phyloP scores from a whole-genome alignment of 352 stramenopile species.

The Phytophthora litchii region DNA sequence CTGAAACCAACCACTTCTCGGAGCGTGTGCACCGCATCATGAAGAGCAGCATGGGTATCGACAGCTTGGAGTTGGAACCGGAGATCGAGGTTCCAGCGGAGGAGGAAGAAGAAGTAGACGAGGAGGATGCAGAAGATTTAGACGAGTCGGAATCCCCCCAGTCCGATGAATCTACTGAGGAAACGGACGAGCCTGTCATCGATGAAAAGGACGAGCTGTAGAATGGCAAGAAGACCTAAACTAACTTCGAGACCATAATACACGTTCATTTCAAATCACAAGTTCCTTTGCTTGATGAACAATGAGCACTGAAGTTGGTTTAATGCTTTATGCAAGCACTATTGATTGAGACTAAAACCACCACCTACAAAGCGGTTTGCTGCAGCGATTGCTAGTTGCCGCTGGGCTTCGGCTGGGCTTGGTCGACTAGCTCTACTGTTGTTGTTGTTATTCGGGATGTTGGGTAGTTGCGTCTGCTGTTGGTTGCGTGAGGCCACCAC shows the following conservation, averaged over 20 bases:
- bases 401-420: slow-evolving; percentile 75
- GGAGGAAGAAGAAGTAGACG: slow-evolving; percentile 49
- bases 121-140: slow-evolving; percentile 36
- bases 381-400: slow-evolving; percentile 82
- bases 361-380: slow-evolving; percentile 93
- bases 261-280: slow-evolving; percentile 30
- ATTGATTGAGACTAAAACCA: slow-evolving; percentile 94
- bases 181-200: slow-evolving; percentile 26
- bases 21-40: slow-evolving; percentile 94
- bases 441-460: slow-evolving; percentile 42
- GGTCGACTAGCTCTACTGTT: slow-evolving; percentile 42
- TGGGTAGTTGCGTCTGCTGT: slow-evolving; percentile 35
- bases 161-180: slow-evolving; percentile 36
- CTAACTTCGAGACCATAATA: slow-evolving; percentile 25
- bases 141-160: slow-evolving; percentile 76
- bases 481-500: slow-evolving; percentile 37
- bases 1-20: slow-evolving; percentile 93
- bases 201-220: slow-evolving; percentile 83
- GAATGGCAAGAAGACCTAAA: slow-evolving; percentile 8
- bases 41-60: slow-evolving; percentile 91
- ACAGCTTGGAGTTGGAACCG: slow-evolving; percentile 91
- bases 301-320: slow-evolving; percentile 1
- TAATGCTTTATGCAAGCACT: slow-evolving; percentile 22
- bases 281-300: slow-evolving; percentile 3
- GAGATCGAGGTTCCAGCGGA: slow-evolving; percentile 95